These are phyloP conservation scores for Clavulina sp. DNA, from an alignment of 768 basidiomycete genomes.

Conservation along the genomic window DNA sequence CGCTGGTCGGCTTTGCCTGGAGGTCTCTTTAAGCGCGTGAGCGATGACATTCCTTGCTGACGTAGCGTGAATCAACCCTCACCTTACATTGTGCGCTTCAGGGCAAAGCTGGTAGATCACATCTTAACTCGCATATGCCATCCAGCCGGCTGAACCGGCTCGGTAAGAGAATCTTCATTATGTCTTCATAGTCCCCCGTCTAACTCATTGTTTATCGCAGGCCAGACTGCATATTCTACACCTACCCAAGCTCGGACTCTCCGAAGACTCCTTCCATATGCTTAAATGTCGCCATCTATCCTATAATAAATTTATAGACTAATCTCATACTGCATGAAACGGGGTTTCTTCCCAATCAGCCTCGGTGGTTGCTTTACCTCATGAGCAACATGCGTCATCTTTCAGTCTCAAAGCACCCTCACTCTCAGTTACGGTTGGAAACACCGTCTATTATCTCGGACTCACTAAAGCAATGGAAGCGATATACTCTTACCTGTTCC, in stretches of 20 bases:
- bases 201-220: background rate
- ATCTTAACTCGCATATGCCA: slow-evolving; percentile 8
- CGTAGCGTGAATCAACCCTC: background rate
- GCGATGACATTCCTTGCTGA: background rate
- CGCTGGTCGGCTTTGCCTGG: slow-evolving; percentile 8
- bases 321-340: no score
- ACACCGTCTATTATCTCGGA: no score
- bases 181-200: background rate
- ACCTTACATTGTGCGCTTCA: background rate
- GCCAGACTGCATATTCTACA: slow-evolving; percentile 9
- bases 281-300: no score
- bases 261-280: slow-evolving; percentile 11
- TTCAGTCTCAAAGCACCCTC: no score
- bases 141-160: slow-evolving; percentile 8
- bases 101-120: slow-evolving; percentile 10
- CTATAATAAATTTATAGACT: no score
- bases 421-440: no score
- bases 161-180: background rate
- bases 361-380: no score
- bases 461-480: no score
- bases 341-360: no score
- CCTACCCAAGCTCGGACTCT: slow-evolving; percentile 8
- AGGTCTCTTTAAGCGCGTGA: slow-evolving; percentile 10
- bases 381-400: no score
- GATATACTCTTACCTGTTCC: no score